These are phyloP conservation scores for Avena atlantica DNA, from an alignment of 176 grass and related monocot species.

Conservation along the genomic window DNA sequence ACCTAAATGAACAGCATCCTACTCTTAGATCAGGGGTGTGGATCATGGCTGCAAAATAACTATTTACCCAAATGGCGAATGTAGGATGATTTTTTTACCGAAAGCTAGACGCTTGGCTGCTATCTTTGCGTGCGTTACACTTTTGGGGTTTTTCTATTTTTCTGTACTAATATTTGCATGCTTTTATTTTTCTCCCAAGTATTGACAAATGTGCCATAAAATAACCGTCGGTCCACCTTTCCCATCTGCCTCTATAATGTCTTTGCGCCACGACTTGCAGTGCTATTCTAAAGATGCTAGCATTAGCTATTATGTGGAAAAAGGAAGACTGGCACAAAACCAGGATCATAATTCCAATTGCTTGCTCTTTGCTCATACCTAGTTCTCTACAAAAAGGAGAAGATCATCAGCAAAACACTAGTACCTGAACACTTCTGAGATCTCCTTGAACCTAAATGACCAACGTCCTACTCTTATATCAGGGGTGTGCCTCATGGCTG, in stretches of 20 bases:
- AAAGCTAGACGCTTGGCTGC: background rate
- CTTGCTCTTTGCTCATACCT: background rate
- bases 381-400: background rate
- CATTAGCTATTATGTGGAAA: background rate
- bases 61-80: slow-evolving; percentile 9
- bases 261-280: background rate
- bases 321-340: too few relatives aligned
- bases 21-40: background rate
- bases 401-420: background rate
- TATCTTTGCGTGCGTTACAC: background rate
- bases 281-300: background rate
- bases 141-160: background rate
- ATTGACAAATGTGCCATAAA: background rate
- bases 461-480: background rate
- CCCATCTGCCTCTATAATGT: slow-evolving; percentile 1
- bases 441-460: slow-evolving; percentile 2
- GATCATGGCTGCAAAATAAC: background rate
- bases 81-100: background rate
- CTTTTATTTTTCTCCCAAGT: background rate
- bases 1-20: background rate
- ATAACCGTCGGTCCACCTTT: background rate
- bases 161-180: background rate
- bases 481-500: background rate
- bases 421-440: background rate
- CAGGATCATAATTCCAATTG: background rate